phyloP scores from a whole-genome alignment of 2,329 filamentous ascomycete genomes.

The Colletotrichum paranaense region DNA sequence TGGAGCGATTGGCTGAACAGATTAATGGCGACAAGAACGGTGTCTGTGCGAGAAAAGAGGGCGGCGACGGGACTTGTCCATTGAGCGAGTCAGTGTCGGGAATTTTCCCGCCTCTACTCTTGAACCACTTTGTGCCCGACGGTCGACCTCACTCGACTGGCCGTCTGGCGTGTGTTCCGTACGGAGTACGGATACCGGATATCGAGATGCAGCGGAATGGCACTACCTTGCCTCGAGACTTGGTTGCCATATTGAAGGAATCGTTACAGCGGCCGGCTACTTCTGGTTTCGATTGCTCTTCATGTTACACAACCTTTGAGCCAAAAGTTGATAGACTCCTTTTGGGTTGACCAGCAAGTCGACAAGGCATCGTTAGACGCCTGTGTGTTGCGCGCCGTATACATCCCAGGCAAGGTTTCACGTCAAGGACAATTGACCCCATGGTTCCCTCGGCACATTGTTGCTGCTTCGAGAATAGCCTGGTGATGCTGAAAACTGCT shows the following conservation, averaged over 20 bases:
- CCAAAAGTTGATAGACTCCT: background rate
- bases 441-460: background rate
- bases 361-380: background rate
- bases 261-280: background rate
- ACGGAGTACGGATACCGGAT: background rate
- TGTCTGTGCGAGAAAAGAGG: slow-evolving; percentile 26
- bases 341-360: background rate
- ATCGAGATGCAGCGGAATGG: slow-evolving; percentile 5
- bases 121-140: background rate
- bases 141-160: slow-evolving; percentile 13
- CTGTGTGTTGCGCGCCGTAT: background rate
- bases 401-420: background rate
- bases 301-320: slow-evolving; percentile 1
- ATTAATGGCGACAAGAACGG: slow-evolving; percentile 28
- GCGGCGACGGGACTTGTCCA: slow-evolving; percentile 4
- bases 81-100: slow-evolving; percentile 32
- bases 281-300: background rate
- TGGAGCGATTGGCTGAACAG: slow-evolving; percentile 28
- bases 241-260: background rate
- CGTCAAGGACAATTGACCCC: slow-evolving; percentile 3
- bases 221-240: background rate
- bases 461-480: background rate
- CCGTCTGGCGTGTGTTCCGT: too few species aligned
- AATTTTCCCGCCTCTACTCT: slow-evolving; percentile 23
- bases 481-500: background rate